Percentiles rank a stretch among this genome's conserved stretches.
Conservation (phyloP, 805 yeast species). For the Sporopachydermia lactativora region DNA sequence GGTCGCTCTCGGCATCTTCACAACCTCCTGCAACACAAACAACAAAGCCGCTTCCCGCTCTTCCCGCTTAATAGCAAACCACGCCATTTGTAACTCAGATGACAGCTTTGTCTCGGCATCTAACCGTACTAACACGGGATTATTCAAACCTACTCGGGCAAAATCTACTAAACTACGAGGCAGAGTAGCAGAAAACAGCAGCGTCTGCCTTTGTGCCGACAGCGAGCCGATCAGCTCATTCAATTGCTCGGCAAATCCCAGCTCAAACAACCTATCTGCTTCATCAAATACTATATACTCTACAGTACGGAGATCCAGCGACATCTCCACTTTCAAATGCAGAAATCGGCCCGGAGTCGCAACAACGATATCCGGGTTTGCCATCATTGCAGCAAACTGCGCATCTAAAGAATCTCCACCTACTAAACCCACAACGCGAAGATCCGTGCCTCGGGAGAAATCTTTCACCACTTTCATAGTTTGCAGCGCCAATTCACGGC, state of each 20-base stretch:
- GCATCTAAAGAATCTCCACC: conserved; percentile 99
- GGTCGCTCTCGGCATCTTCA: conserved; percentile 71
- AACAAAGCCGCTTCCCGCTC: conserved; percentile 86
- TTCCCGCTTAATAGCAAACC: conserved; percentile 60
- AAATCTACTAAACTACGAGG: conserved; percentile 89
- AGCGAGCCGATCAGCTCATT: conserved; percentile 77
- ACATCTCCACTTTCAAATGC: conserved; percentile 94
- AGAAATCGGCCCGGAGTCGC: conserved; percentile 97
- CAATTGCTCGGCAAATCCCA: conserved; percentile 91
- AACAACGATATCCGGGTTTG: conserved; percentile 85
- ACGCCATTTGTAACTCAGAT: conserved; percentile 83
- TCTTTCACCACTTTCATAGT: conserved; percentile 83
- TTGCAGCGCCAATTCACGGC: conserved; percentile 92
- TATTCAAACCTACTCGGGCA: conserved; percentile 90
- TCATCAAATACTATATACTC: conserved; percentile 94
- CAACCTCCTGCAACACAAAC: conserved; percentile 65
- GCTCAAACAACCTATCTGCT: conserved; percentile 91
- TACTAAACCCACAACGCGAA: conserved; percentile 67
- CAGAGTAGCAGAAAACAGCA: conserved; percentile 87
- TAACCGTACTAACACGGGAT: conserved; percentile 83
- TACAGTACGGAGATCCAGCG: conserved; percentile 62
- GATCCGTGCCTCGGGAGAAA: conserved; percentile 69
- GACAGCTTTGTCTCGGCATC: conserved; percentile 89
- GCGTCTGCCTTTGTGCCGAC: conserved; percentile 73
- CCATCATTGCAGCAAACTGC: conserved; percentile 85